These are phyloP conservation scores for Sclerospora graminicola DNA, from an alignment of 352 stramenopile species.

Conservation along the genomic window DNA sequence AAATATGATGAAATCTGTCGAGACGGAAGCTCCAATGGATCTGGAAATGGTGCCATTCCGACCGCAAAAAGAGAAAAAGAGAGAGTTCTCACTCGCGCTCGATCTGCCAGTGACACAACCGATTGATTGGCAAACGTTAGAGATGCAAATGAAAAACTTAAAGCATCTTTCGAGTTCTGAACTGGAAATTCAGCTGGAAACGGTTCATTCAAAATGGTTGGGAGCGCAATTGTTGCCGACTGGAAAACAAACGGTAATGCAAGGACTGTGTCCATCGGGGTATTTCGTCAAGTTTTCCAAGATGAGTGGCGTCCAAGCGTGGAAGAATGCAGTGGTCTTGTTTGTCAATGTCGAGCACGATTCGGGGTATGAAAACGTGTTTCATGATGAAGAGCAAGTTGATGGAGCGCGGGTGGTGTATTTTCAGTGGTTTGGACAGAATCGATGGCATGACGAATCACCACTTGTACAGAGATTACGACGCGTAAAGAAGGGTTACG, in stretches of 20 bases:
- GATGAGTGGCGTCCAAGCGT: constrained; percentile 44
- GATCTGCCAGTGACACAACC: no score
- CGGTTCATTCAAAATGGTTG: constrained; percentile 39
- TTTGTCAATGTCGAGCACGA: constrained; percentile 40
- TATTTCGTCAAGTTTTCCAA: constrained; percentile 22
- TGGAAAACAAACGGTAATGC: constrained; percentile 42
- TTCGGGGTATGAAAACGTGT: constrained; percentile 35
- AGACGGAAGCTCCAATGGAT: no score
- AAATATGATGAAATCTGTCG: no score
- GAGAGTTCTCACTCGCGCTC: no score
- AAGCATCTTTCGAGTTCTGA: no score
- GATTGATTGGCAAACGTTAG: no score
- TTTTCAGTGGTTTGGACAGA: constrained; percentile 53
- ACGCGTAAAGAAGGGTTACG: constrained; percentile 18
- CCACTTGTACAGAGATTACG: constrained; percentile 25
- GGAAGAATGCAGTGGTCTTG: constrained; percentile 39
- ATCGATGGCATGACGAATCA: constrained; percentile 17
- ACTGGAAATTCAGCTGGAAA: constrained; percentile 25
- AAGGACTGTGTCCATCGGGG: constrained; percentile 27
- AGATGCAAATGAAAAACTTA: no score
- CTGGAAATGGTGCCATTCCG: no score
- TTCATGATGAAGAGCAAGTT: constrained; percentile 18
- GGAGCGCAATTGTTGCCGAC: constrained; percentile 40
- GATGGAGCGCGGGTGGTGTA: constrained; percentile 16
- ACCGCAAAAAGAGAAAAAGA: no score